Conservation (phyloP, 257 asterid genomes). For the Cordia subcordata region DNA sequence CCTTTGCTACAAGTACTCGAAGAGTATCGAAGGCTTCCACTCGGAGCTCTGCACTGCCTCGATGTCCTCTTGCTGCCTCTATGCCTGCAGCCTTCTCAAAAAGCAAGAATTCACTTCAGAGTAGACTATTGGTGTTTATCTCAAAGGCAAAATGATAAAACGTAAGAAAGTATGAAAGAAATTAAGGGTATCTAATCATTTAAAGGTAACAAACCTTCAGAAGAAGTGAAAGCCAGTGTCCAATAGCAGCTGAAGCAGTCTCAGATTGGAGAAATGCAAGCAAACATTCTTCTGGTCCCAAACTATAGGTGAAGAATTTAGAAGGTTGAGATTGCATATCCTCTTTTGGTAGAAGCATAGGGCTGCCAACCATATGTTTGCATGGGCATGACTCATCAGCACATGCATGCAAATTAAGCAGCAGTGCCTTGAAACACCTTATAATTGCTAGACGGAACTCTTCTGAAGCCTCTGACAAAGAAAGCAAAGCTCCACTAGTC, state of each 20-base stretch:
- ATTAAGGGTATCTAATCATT: neutral
- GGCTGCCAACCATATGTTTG: constrained; percentile 46
- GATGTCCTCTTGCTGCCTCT: constrained; percentile 83
- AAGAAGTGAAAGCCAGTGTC: constrained; percentile 95
- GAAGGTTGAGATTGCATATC: constrained; percentile 29
- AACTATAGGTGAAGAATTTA: constrained; percentile 22
- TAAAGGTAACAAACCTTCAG: constrained; percentile 59
- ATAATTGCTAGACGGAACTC: constrained; percentile 89
- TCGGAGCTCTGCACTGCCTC: constrained; percentile 84
- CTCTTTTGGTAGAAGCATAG: constrained; percentile 36
- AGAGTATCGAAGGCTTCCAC: constrained; percentile 75
- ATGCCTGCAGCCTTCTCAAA: constrained; percentile 80
- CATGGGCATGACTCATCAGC: constrained; percentile 62
- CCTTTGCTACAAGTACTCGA: constrained; percentile 86
- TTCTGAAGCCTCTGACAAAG: constrained; percentile 87
- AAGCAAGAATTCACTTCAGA: constrained; percentile 28
- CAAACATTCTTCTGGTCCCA: constrained; percentile 49
- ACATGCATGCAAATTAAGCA: constrained; percentile 62
- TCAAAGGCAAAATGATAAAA: constrained; percentile 1
- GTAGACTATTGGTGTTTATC: constrained; percentile 3
- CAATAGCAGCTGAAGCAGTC: constrained; percentile 85
- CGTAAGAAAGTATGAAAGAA: neutral
- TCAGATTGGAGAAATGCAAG: constrained; percentile 87
- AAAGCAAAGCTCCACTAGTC: constrained; percentile 74
- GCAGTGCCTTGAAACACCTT: constrained; percentile 74